A percentile compares a stretch with the other conserved stretches of the same genome.
Evolutionary conservation across 768 basidiomycete species (phyloP).

Genomic region (Imleria badia): DNA sequence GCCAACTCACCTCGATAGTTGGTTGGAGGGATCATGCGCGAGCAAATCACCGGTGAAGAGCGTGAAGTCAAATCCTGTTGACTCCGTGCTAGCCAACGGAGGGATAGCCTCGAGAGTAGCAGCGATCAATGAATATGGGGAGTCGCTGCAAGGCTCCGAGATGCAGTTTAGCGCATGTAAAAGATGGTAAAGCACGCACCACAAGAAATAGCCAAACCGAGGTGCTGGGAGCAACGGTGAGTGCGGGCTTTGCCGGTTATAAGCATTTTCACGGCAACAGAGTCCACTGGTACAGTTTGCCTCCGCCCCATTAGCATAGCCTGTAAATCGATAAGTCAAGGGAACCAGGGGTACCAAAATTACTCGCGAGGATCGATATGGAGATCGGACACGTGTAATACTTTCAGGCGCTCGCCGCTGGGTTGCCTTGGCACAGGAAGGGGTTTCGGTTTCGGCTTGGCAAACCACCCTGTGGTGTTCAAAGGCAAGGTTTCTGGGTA

Average conservation of each 20-base stretch:
- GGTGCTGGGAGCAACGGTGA: conserved; percentile 57
- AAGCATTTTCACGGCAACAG: conserved; percentile 61
- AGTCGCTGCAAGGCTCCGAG: conserved; percentile 44
- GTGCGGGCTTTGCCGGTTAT: conserved; percentile 52
- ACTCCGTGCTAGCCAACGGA: conserved; percentile 56
- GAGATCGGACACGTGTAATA: conserved; percentile 75
- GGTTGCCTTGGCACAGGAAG: conserved; percentile 56
- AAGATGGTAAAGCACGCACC: conserved; percentile 36
- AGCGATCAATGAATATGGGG: conserved; percentile 58
- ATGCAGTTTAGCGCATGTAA: neutral
- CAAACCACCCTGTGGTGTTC: conserved; percentile 68
- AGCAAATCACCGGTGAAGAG: conserved; percentile 76
- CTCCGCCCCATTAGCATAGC: conserved; percentile 68
- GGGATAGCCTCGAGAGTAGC: conserved; percentile 70
- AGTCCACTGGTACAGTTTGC: conserved; percentile 67
- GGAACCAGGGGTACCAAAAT: neutral
- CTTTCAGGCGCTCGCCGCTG: conserved; percentile 66
- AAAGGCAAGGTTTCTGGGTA: conserved; percentile 57
- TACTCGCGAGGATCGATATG: conserved; percentile 70
- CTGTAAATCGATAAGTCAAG: conserved; percentile 32
- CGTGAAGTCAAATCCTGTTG: conserved; percentile 61
- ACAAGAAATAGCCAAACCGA: conserved; percentile 62
- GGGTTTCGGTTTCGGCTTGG: conserved; percentile 72
- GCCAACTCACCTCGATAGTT: conserved; percentile 53
- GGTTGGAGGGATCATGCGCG: conserved; percentile 66